Evolutionary conservation across 1,139 yeast genomes (phyloP).

Genomic region (Kodamaea ohmeri): DNA sequence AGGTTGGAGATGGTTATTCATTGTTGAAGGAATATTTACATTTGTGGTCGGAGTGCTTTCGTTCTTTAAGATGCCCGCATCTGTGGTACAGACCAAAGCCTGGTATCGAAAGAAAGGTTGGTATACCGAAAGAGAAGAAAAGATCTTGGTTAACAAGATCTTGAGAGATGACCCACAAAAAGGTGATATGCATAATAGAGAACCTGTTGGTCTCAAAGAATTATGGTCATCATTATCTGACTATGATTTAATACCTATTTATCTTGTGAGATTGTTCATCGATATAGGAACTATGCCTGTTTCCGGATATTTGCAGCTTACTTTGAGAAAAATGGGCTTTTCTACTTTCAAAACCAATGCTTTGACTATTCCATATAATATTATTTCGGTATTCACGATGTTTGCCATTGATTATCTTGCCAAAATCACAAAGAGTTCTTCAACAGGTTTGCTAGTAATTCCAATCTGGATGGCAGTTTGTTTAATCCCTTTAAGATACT

Average conservation of each 20-base stretch:
- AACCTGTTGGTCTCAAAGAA: conserved; percentile 43
- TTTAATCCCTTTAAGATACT: conserved; percentile 18
- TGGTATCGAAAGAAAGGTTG: conserved; percentile 56
- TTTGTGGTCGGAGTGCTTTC: conserved; percentile 51
- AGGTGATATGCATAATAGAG: conserved; percentile 69
- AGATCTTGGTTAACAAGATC: conserved; percentile 59
- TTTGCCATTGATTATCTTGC: conserved; percentile 38
- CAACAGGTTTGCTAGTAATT: conserved; percentile 18
- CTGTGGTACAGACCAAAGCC: conserved; percentile 52
- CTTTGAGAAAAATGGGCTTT: conserved; percentile 53
- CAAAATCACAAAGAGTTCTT: conserved; percentile 35
- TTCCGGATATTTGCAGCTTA: conserved; percentile 47
- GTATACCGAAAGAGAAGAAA: conserved; percentile 62
- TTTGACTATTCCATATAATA: conserved; percentile 48
- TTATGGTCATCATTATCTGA: conserved; percentile 45
- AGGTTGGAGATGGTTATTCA: conserved; percentile 67
- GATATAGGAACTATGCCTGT: conserved; percentile 44
- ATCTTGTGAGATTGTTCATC: conserved; percentile 46
- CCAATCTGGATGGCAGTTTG: conserved; percentile 22
- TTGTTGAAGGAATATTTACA: conserved; percentile 62
- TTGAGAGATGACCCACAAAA: conserved; percentile 67
- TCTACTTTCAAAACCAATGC: conserved; percentile 53
- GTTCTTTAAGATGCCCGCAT: conserved; percentile 57
- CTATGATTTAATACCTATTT: conserved; percentile 56
- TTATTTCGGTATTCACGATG: conserved; percentile 39